Evolutionary conservation across 176 grass and related monocot species (phyloP), one percentile per base, ranked within the genome.

Genomic region (Olyra latifolia): DNA sequence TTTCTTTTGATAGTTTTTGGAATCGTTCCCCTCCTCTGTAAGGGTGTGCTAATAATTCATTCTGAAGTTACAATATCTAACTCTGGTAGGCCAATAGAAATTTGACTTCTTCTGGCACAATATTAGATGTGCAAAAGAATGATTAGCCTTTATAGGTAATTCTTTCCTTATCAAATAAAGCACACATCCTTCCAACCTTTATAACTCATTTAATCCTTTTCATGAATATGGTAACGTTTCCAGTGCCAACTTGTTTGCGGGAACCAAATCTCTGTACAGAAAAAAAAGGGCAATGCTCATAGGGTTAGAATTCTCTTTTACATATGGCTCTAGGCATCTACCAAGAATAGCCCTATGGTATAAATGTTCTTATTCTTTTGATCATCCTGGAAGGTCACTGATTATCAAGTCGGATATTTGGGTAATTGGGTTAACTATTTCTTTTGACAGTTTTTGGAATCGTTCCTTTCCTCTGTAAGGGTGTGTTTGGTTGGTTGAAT

Each of bases 1-100:
- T 55, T 79, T 38, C 23, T 83, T 42, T 75, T 68, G 3, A 52
- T 8, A 39, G 14, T 80, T 24, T 55, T 75, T 62, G 49, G 5
- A 78, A 14, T 46, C n/a, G n/a, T n/a, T n/a, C n/a, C n/a, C n/a
- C n/a, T n/a, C n/a, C n/a, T n/a, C n/a, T n/a, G n/a, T n/a, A n/a
- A n/a, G n/a, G n/a, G n/a, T n/a, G n/a, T n/a, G n/a, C 39, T 54
- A 25, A 82, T 40, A 25, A 25, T 39, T 12, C 29, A 17, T 24
- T 40, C 29, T 32, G 25, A 59, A 2, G 29, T 73, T 63, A 40
- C 44, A 53, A 15, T 15, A 16, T n/a, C 32, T 43, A 63, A 45
- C 8, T 50, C 55, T 61, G 3, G 64, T 35, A 35, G 32, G 32
- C 47, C 5, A 58, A 70, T 60, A 62, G 10, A 79, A 15, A 43